Base-by-base conservation (phyloP, 169 alveolate species). In the Cryptosporidium felis region DNA sequence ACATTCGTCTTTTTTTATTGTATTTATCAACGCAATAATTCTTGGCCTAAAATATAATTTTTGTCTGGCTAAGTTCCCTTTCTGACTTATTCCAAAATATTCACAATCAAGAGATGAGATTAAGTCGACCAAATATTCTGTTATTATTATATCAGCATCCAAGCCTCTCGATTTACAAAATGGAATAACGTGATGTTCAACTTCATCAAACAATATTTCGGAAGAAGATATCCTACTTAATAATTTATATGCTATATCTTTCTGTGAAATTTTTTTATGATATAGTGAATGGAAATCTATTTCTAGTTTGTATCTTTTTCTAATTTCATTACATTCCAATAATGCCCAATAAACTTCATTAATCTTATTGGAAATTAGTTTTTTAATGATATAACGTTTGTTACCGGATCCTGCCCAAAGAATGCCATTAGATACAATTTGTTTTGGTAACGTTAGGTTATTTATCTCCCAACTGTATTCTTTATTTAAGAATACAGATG, bases 331-430 rank as follows among this genome's bases (percentile, higher is more conserved):
- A 56, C 85, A 74, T 53, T 74, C 85, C 53, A 74, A 32, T 21
- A 74, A 5, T 36, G 85, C 63, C 49, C 60, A 40, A 26, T 74
- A 34, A 34, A 74, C 66, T 12, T 53, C 38, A 53, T 74, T 74
- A 23, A 74, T 74, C 41, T 38, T 49, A 36, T 53, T 53, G 36
- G 74, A 53, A 21, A 59, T 5, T 0, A 23, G 2, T 58, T 56
- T 49, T 40, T 53, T 21, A 51, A 74, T 53, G 38, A 28, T 16
- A 26, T 74, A 9, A n/a, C 67, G 66, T 49, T 42, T 74, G 56
- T 74, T 60, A 38, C 85, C 85, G 38, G 74, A 74, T 1, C 85
- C 85, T 34, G 85, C 85, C 85, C 85, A 74, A 53, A 74, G 42
- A 32, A 74, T 74, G 3, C 85, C 85, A 74, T 74, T 74, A 5